Evolutionary conservation across 1,139 yeast genomes (phyloP).

Genomic region (Candida albicans): DNA sequence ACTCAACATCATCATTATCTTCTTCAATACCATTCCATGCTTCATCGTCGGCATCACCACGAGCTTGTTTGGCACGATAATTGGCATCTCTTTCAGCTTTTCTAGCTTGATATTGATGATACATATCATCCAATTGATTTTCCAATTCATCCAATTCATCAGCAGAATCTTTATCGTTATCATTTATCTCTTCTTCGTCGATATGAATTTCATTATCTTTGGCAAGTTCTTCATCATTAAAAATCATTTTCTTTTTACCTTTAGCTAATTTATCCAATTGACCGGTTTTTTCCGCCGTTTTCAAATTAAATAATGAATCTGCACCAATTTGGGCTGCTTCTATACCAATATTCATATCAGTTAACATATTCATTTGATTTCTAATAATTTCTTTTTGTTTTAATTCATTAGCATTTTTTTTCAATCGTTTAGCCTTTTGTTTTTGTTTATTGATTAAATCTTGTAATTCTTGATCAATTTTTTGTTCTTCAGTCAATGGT

Average conservation of each 20-base stretch:
- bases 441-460: conserved; percentile 72
- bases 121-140: conserved; percentile 80
- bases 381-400: conserved; percentile 88
- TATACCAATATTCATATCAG: conserved; percentile 89
- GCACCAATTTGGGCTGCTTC: conserved; percentile 87
- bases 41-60: conserved; percentile 79
- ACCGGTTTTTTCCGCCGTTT: conserved; percentile 83
- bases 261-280: conserved; percentile 67
- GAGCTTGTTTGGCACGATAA: conserved; percentile 72
- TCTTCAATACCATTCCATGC: conserved; percentile 85
- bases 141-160: conserved; percentile 74
- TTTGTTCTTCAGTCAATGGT: conserved; percentile 82
- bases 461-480: conserved; percentile 79
- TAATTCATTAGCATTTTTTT: conserved; percentile 74
- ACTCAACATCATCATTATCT: conserved; percentile 39
- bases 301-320: conserved; percentile 79
- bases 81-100: conserved; percentile 80
- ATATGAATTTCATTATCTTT: conserved; percentile 56
- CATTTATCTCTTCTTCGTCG: conserved; percentile 44
- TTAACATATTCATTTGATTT: conserved; percentile 95
- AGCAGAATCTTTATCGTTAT: conserved; percentile 28
- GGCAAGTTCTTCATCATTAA: conserved; percentile 53
- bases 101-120: conserved; percentile 67
- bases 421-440: conserved; percentile 71
- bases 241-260: conserved; percentile 82